Conservation (phyloP, 345 rosid species). For the Stellera chamaejasme region DNA sequence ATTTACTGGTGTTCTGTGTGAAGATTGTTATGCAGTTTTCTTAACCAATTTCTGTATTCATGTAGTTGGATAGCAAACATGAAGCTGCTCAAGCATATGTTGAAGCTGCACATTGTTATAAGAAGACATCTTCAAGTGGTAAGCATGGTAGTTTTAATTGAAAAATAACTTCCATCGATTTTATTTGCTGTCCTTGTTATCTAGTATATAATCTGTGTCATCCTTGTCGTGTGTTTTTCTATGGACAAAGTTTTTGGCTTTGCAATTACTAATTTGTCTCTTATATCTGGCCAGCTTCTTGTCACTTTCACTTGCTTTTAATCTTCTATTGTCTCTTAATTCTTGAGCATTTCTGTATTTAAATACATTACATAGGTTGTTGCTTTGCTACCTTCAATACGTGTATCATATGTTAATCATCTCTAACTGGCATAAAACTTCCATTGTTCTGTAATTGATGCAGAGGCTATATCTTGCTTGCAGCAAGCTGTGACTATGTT, state of each 20-base stretch:
- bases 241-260: too few relatives aligned
- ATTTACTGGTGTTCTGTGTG: neutral
- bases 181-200: neutral
- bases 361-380: too few relatives aligned
- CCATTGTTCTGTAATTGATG: constrained; percentile 11
- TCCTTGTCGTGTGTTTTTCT: too few relatives aligned
- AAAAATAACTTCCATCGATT: too few relatives aligned
- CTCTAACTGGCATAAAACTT: constrained; percentile 3
- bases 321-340: too few relatives aligned
- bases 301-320: too few relatives aligned
- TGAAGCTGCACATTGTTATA: constrained; percentile 67
- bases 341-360: too few relatives aligned
- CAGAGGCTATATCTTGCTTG: constrained; percentile 93
- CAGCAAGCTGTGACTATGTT: constrained; percentile 68
- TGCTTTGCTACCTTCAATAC: too few relatives aligned
- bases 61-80: constrained; percentile 64
- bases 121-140: constrained; percentile 53
- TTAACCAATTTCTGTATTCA: constrained; percentile 16
- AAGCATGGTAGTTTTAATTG: constrained; percentile 9
- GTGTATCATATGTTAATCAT: neutral
- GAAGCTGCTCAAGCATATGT: constrained; percentile 68
- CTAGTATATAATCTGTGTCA: neutral
- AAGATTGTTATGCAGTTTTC: neutral
- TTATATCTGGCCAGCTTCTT: too few relatives aligned
- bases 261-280: too few relatives aligned